Evolutionary conservation across 768 basidiomycete genomes (phyloP).

Genomic region (Pluteus cervinus): DNA sequence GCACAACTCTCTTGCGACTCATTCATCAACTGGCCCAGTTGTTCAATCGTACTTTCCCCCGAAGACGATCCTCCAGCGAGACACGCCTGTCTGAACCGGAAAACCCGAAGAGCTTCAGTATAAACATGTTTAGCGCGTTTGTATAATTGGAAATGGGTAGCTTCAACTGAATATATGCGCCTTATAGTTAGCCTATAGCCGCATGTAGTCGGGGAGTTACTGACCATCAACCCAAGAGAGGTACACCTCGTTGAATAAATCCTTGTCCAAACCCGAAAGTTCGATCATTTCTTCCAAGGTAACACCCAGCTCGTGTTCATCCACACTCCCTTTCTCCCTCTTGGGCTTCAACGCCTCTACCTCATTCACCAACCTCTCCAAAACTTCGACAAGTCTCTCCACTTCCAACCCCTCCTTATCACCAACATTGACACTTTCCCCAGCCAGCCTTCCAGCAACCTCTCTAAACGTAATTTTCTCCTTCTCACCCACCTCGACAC

Average conservation of each 20-base stretch:
- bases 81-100: constrained; percentile 70
- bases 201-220: constrained; percentile 13
- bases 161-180: constrained; percentile 49
- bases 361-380: constrained; percentile 41
- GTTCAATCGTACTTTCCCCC: constrained; percentile 27
- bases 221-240: constrained; percentile 76
- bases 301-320: constrained; percentile 48
- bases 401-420: constrained; percentile 33
- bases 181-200: neutral
- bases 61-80: constrained; percentile 30
- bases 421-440: constrained; percentile 22
- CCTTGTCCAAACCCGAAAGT: constrained; percentile 49
- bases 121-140: constrained; percentile 79
- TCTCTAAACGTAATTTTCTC: constrained; percentile 63
- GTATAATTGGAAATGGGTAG: constrained; percentile 77
- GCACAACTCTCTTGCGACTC: constrained; percentile 70
- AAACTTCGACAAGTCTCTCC: constrained; percentile 36
- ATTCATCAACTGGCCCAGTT: constrained; percentile 72
- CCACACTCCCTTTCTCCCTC: constrained; percentile 10
- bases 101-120: constrained; percentile 74
- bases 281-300: constrained; percentile 71
- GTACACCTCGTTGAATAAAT: constrained; percentile 60
- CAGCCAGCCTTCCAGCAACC: constrained; percentile 53
- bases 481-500: constrained; percentile 30
- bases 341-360: constrained; percentile 49